These are phyloP conservation scores for Fusarium temperatum DNA, from an alignment of 2,329 filamentous ascomycete species.

Conservation along the genomic window DNA sequence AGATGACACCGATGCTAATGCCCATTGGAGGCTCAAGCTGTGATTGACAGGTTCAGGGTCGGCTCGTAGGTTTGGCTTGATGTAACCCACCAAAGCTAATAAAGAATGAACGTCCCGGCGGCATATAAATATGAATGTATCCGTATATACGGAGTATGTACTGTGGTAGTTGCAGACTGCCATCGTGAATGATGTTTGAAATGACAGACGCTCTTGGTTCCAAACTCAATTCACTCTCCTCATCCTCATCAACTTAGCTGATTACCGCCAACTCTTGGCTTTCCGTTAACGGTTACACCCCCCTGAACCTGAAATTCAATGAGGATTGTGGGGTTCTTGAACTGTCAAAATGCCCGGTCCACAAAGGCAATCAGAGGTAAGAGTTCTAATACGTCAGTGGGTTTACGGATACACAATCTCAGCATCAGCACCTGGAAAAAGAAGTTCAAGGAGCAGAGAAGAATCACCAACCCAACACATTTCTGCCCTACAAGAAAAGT, in stretches of 20 bases:
- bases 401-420: not conserved
- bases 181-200: not conserved
- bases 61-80: not conserved
- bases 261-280: not conserved
- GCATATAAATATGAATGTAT: not conserved
- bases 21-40: slow-evolving; percentile 9
- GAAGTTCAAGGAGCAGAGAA: not conserved
- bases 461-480: not conserved
- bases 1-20: slow-evolving; percentile 1
- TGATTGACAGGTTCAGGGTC: not conserved
- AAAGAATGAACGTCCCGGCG: not conserved
- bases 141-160: not conserved
- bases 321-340: slow-evolving; percentile 12
- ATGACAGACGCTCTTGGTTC: not conserved
- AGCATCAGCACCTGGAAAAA: not conserved
- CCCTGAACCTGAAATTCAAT: slow-evolving; percentile 19
- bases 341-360: not conserved
- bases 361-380: not conserved
- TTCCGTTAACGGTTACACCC: slow-evolving; percentile 7
- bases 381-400: not conserved
- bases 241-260: not conserved
- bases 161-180: not conserved
- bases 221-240: not conserved
- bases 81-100: slow-evolving; percentile 11
- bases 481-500: not conserved